Evolutionary conservation across 2,329 filamentous ascomycete species (phyloP), one percentile per base, ranked within the genome.

Genomic region (Trichoderma atroviride): DNA sequence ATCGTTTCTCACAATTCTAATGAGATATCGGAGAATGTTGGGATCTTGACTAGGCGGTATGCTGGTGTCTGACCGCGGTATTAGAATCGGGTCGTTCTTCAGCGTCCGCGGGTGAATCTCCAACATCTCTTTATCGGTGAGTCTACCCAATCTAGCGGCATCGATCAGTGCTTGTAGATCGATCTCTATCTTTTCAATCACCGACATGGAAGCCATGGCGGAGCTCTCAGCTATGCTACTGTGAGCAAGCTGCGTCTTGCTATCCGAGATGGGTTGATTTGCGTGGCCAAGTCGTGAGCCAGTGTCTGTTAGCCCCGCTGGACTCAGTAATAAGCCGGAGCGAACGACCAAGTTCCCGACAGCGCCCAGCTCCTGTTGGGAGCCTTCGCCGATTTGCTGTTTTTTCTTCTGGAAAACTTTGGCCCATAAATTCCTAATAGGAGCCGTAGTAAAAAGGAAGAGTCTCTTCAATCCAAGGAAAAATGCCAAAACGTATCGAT

Each of bases 101-200:
- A 76, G 72, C 10, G 81, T 83, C n/a, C 76, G 74, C 0, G 81
- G 80, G 57, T 83, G 81, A 24, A 83, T 75, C 70, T 83, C 81
- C 13, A 83, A 70, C 3, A 74, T 75, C 2, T 76, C 75, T n/a
- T 75, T 76, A 0, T 73, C 70, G 2, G 72, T 70, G 16, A 74
- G 70, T 16, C 73, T 72, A 7, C 75, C 76, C 6, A 73, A 56
- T 65, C 75, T 77, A 33, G 79, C 78, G 4, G 75, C 75, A 16
- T 79, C 77, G 0, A 82, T 73, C 5, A 80, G 70, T 2, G 71
- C 74, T 9, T 74, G 57, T 27, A 82, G 68, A 35, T 81, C 78
- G 10, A 81, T 73, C 27, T 73, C 68, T 56, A 65, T 63, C 61
- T 59, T 50, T 66, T 68, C 61, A 43, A 43, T 43, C 47, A 70